phyloP scores from a whole-genome alignment of 2,329 filamentous ascomycete species.

The Paecilomyces formosus region DNA sequence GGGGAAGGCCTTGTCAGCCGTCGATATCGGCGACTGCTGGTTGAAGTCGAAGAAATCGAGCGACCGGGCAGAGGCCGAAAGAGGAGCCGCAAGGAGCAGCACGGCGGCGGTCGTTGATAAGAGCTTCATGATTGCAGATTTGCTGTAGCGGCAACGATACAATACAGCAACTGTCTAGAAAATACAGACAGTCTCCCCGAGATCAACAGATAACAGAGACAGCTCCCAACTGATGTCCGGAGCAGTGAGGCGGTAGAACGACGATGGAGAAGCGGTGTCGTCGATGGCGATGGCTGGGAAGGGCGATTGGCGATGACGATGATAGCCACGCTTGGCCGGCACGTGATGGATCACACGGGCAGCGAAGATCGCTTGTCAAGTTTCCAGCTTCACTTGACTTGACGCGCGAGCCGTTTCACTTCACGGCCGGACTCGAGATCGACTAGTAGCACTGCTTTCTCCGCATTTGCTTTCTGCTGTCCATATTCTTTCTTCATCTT shows the following conservation, averaged over 20 bases:
- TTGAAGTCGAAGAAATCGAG: conserved; percentile 43
- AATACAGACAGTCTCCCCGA: background rate
- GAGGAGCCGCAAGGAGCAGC: conserved; percentile 37
- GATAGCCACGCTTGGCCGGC: background rate
- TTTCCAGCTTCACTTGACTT: background rate
- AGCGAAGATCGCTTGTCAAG: background rate
- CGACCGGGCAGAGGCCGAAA: conserved; percentile 37
- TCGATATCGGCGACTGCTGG: conserved; percentile 41
- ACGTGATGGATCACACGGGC: background rate
- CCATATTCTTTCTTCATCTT: no score
- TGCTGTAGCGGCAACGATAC: background rate
- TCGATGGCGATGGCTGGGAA: background rate
- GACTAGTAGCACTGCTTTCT: background rate
- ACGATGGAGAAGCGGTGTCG: background rate
- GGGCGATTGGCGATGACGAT: background rate
- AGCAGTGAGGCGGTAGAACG: background rate
- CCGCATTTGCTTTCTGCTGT: background rate
- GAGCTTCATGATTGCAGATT: conserved; percentile 32
- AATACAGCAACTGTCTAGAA: background rate
- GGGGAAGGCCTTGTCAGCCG: conserved; percentile 48
- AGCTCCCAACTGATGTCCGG: background rate
- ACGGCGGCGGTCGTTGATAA: conserved; percentile 26
- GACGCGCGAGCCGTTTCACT: background rate
- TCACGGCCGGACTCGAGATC: background rate
- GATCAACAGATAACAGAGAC: background rate